Percentiles rank a stretch among this genome's conserved stretches.
phyloP scores from a whole-genome alignment of 78 protist genomes.

The Tieghemostelium lacteum region DNA sequence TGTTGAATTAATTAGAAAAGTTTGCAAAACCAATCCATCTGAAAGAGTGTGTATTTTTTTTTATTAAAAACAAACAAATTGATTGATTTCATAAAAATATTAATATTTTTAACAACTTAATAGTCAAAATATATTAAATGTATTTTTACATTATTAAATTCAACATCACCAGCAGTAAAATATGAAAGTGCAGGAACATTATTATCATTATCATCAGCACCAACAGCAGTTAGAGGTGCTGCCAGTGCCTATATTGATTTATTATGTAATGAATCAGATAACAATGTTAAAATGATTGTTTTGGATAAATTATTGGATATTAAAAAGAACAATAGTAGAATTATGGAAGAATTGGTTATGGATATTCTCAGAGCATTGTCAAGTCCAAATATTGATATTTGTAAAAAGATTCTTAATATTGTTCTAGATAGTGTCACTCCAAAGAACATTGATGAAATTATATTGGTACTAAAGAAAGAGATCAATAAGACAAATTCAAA shows the following conservation, averaged over 20 bases:
- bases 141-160: conserved; percentile 87
- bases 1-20: conserved; percentile 92
- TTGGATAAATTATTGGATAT: conserved; percentile 88
- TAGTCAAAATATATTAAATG: conserved; percentile 85
- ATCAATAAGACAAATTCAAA: conserved; percentile 77
- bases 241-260: conserved; percentile 89
- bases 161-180: conserved; percentile 87
- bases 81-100: conserved; percentile 2
- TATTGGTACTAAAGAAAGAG: conserved; percentile 94
- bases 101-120: not conserved
- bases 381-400: conserved; percentile 92
- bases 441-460: conserved; percentile 88
- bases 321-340: conserved; percentile 75
- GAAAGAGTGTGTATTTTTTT: conserved; percentile 66
- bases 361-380: conserved; percentile 94
- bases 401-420: conserved; percentile 87
- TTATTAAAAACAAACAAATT: too few relatives aligned
- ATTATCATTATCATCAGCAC: conserved; percentile 88
- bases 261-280: conserved; percentile 88
- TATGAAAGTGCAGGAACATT: conserved; percentile 86
- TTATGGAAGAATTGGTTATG: conserved; percentile 94
- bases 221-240: conserved; percentile 93
- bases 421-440: conserved; percentile 87
- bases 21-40: conserved; percentile 78
- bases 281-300: conserved; percentile 96